Evolutionary conservation across 2,329 filamentous ascomycete genomes (phyloP).

Genomic region (Apiospora phragmitis): DNA sequence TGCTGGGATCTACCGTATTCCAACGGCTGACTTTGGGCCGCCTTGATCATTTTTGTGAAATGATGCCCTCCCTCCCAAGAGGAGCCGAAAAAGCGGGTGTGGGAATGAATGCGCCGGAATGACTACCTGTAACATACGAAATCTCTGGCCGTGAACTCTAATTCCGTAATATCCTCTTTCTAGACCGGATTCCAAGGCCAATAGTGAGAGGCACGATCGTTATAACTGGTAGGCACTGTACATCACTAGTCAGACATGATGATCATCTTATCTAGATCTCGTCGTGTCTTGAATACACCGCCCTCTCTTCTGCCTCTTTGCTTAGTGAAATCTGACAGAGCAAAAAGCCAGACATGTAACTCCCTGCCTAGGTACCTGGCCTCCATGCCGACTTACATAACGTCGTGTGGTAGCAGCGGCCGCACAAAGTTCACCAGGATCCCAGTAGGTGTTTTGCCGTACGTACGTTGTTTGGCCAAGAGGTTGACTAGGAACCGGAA

Average conservation of each 20-base stretch:
- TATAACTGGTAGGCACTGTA: background rate
- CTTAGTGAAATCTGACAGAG: background rate
- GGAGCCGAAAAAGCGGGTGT: background rate
- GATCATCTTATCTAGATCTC: background rate
- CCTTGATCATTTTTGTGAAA: background rate
- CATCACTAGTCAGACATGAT: constrained; percentile 3
- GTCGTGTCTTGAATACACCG: constrained; percentile 1
- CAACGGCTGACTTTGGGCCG: background rate
- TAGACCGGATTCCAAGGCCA: background rate
- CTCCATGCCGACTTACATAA: background rate
- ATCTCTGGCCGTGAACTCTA: background rate
- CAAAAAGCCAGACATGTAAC: background rate
- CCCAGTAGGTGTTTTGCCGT: background rate
- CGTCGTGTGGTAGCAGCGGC: background rate
- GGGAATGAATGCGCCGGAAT: background rate
- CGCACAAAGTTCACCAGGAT: constrained; percentile 2
- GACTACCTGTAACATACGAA: background rate
- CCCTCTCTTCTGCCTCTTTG: background rate
- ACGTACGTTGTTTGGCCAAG: background rate
- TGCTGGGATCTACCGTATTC: constrained; percentile 1
- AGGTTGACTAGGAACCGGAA: background rate
- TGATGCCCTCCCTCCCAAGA: background rate
- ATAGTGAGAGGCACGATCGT: background rate
- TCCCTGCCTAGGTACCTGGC: background rate
- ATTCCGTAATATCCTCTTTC: background rate